Evolutionary conservation across 2,329 filamentous ascomycete genomes (phyloP).

Genomic region (Fusarium penzigii): DNA sequence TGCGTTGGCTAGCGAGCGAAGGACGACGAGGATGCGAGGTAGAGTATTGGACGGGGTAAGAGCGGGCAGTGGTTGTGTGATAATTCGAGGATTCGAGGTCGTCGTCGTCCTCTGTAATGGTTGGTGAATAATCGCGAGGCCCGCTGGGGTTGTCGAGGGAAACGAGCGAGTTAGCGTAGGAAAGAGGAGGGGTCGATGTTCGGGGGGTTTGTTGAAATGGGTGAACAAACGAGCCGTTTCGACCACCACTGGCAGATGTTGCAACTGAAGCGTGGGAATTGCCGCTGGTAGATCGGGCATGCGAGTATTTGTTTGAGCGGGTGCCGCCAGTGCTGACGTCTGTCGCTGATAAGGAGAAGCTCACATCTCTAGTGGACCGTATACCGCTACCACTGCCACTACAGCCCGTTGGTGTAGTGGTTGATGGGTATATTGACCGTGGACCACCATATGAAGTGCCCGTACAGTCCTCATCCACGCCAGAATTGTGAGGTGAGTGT

Average conservation of each 20-base stretch:
- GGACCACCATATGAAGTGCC: constrained; percentile 16
- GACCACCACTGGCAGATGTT: constrained; percentile 54
- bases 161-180: constrained; percentile 57
- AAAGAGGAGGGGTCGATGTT: constrained; percentile 59
- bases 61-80: constrained; percentile 15
- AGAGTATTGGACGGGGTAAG: constrained; percentile 21
- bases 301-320: constrained; percentile 47
- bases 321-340: constrained; percentile 33
- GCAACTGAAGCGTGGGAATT: constrained; percentile 58
- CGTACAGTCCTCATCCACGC: constrained; percentile 27
- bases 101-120: constrained; percentile 55
- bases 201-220: constrained; percentile 66
- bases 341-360: constrained; percentile 44
- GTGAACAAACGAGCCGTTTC: constrained; percentile 57
- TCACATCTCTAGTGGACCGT: constrained; percentile 43
- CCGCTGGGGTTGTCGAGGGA: constrained; percentile 47
- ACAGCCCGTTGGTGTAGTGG: constrained; percentile 20
- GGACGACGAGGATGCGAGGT: constrained; percentile 30
- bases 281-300: constrained; percentile 60
- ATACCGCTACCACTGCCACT: constrained; percentile 2
- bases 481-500: constrained; percentile 30
- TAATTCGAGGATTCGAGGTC: constrained; percentile 33
- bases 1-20: constrained; percentile 36
- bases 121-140: constrained; percentile 55
- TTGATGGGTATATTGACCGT: constrained; percentile 12